Evolutionary conservation across 2,329 filamentous ascomycete genomes (phyloP), one percentile per base, ranked within the genome.

Genomic region (Sclerotinia borealis): DNA sequence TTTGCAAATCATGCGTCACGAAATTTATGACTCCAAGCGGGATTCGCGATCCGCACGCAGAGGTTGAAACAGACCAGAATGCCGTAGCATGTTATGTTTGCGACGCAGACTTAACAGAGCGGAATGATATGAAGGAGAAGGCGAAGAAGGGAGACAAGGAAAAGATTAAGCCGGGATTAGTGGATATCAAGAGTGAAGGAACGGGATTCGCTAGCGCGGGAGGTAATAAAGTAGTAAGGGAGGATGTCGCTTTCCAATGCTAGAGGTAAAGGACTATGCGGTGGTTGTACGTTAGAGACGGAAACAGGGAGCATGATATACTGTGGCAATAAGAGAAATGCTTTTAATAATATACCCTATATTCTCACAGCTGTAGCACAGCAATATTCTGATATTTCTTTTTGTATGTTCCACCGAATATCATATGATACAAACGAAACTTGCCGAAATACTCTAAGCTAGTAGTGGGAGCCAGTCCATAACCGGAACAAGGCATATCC

Each of bases 121-220:
- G 71, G 56, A 71, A 71, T 3, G 52, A 61, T 9, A 64, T 71
- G 63, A 78, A 80, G 59, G 85, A 83, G 11, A 78, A 79, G 45
- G 74, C 69, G 68, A 71, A 74, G 63, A 79, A 81, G 54, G 79
- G 78, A 9, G 78, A 80, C 48, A 84, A 84, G 69, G 82, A 86
- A 41, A 84, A 79, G 59, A 81, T 89, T 41, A 85, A 81, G 65
- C 85, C 87, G 0, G 93, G 93, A 0, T 73, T 97, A 39, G 87
- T 97, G 3, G 85, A 90, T 72, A 83, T 98, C 55, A 87, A 85
- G 68, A 91, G 88, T 41, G 93, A 97, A 70, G 93, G 93, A 0
- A 98, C 93, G 0, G 93, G 93, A 0, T 98, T 96, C 76, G 93
- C 93, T 5, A 90, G 91, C 5, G 88, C 89, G n/a, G 93, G 95